Conservation (phyloP, 2,329 filamentous ascomycete genomes). For the Epichloe bromicola region DNA sequence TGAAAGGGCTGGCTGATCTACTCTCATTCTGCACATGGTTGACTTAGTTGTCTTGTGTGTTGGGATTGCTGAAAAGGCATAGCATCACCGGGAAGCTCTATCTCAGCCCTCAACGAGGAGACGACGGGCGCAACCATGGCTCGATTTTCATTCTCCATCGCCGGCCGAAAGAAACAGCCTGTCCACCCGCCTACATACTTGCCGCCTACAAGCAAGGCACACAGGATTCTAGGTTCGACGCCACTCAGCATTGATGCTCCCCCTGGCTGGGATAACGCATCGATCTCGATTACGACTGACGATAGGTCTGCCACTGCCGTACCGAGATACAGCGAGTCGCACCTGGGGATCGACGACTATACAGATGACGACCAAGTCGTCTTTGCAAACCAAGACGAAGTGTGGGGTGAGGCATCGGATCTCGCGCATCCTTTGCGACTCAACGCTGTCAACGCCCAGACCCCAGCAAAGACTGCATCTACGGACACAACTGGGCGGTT, state of each 20-base stretch:
- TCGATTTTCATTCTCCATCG: conserved; percentile 36
- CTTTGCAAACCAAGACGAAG: conserved; percentile 9
- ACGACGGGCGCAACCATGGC: conserved; percentile 17
- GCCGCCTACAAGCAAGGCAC: conserved; percentile 36
- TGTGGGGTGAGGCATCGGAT: conserved; percentile 35
- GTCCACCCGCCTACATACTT: conserved; percentile 16
- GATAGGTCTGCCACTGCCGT: conserved; percentile 29
- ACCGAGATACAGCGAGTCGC: conserved; percentile 15
- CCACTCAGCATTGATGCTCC: conserved; percentile 29
- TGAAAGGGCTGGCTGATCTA: neutral
- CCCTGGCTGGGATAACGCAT: conserved; percentile 29
- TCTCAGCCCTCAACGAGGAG: neutral
- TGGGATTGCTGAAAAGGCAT: neutral
- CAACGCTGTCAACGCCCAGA: conserved; percentile 5
- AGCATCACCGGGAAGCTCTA: neutral
- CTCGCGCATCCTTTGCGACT: conserved; percentile 20
- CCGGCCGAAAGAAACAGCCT: conserved; percentile 31
- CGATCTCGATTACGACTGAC: conserved; percentile 31
- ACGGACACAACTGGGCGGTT: conserved; percentile 31
- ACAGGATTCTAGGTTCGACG: conserved; percentile 35
- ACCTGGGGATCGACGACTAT: conserved; percentile 5
- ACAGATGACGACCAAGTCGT: conserved; percentile 11
- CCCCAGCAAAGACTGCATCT: conserved; percentile 10
- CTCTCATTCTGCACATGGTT: neutral
- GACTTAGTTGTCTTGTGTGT: neutral